These are phyloP conservation scores for Rhizoclosmatium globosum DNA, from an alignment of 192 early-diverging fungal genomes.

Conservation along the genomic window DNA sequence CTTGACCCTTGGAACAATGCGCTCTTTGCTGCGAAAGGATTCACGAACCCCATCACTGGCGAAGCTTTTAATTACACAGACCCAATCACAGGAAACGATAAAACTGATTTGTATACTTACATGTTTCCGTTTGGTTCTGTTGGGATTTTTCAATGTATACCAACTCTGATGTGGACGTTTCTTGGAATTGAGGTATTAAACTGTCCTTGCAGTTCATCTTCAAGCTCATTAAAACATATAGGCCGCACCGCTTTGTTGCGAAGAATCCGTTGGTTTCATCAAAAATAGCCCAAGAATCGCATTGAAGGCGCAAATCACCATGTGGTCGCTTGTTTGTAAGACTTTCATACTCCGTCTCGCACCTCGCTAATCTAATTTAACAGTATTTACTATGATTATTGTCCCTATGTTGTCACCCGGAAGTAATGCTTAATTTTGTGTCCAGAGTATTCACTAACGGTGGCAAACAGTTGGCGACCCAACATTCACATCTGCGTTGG, in stretches of 20 bases:
- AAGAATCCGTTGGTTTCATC: conserved; percentile 15
- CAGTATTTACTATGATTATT: conserved; percentile 1
- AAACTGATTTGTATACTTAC: background rate
- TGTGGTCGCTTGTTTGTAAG: background rate
- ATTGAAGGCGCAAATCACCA: background rate
- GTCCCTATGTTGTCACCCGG: background rate
- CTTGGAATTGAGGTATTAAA: background rate
- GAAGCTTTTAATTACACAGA: background rate
- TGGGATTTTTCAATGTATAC: conserved; percentile 7
- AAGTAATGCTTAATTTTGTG: background rate
- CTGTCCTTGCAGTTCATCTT: no score
- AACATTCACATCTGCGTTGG: background rate
- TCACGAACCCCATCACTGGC: background rate
- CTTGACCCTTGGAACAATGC: background rate
- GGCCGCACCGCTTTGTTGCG: conserved; percentile 15
- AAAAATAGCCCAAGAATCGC: conserved; percentile 9
- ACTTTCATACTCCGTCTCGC: background rate
- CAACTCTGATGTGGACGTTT: background rate
- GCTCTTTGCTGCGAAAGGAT: background rate
- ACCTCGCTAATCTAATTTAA: background rate
- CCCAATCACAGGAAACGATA: background rate
- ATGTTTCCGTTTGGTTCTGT: conserved; percentile 20
- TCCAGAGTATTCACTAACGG: background rate
- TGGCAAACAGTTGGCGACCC: background rate
- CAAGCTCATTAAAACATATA: background rate